Base-by-base conservation (phyloP, 2,329 filamentous ascomycete species). In the Zymoseptoria crescenta region DNA sequence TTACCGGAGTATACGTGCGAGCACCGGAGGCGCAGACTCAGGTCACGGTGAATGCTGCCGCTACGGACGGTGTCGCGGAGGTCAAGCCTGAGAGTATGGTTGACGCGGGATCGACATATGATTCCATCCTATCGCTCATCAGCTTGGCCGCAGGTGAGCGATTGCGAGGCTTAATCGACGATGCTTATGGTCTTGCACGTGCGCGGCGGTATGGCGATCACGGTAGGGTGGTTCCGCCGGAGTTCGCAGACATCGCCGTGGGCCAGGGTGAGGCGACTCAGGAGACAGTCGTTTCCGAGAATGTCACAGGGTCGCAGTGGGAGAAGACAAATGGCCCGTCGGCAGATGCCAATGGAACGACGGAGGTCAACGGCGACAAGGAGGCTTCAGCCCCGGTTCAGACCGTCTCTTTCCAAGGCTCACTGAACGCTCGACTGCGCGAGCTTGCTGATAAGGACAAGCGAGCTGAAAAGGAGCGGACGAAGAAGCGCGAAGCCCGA, bases 91-190 rank as follows among this genome's bases (percentile, higher is more conserved):
- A 69, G 57, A 69, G 56, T 67, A 75, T 64, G 90, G 88, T 94
- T 0, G 85, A 87, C 41, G 72, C 74, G 20, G 88, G 91, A 50
- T 84, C 89, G 1, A 85, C 83, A 56, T 78, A 96, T 35, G 87
- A 88, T 13, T 91, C 96, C 62, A 88, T 96, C 65, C 76, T 96
- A 51, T 88, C 89, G 27, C 79, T 96, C 16, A 73, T 96, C 59
- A 94, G 91, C 5, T 81, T 96, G 58, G 89, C 89, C 19, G 86
- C 90, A 8, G 90, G 93, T 70, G 88, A 95, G 66, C 83, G 91
- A 28, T 67, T 96, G 45, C 82, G 89, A 56, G 83, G 85, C 10
- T 75, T 96, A 29, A 70, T 96, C 3, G 88, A 92, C 69, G 91
- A 96, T 67, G 86, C 90, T 9, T 83, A 86, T 57, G 81, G 81